phyloP scores from a whole-genome alignment of 106 monocot species.

The Alisma plantagoaquatica region DNA sequence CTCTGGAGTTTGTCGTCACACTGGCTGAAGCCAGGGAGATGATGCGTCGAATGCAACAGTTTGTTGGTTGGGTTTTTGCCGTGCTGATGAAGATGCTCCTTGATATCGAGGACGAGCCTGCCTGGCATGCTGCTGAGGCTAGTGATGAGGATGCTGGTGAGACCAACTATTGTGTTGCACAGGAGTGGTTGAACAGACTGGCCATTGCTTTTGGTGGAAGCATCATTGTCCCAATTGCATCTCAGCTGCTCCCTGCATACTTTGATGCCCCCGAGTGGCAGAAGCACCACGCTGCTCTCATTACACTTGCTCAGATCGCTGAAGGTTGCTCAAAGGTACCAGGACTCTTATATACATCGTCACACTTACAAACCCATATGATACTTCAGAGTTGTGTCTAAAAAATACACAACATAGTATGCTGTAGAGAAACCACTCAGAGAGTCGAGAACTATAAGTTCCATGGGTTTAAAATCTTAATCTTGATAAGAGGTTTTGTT shows the following conservation, averaged over 20 bases:
- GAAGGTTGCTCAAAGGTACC: conserved; percentile 92
- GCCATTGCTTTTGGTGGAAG: conserved; percentile 89
- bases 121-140: conserved; percentile 68
- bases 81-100: conserved; percentile 89
- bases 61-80: conserved; percentile 70
- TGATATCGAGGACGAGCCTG: conserved; percentile 75
- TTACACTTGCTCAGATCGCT: conserved; percentile 95
- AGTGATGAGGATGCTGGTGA: conserved; percentile 97
- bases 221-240: conserved; percentile 82
- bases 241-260: conserved; percentile 58
- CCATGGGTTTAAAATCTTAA: too few species aligned
- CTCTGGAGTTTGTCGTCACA: conserved; percentile 84
- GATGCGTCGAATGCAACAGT: conserved; percentile 85
- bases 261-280: conserved; percentile 91
- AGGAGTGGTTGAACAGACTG: conserved; percentile 81
- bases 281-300: conserved; percentile 88
- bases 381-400: too few species aligned
- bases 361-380: too few species aligned
- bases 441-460: too few species aligned
- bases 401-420: too few species aligned
- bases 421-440: too few species aligned
- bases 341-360: neutral
- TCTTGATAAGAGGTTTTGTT: too few species aligned
- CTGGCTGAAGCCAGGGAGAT: conserved; percentile 82
- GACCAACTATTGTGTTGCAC: conserved; percentile 68